Base-by-base conservation (phyloP, 495 filamentous ascomycete genomes). In the Lepidopterella palustris region DNA sequence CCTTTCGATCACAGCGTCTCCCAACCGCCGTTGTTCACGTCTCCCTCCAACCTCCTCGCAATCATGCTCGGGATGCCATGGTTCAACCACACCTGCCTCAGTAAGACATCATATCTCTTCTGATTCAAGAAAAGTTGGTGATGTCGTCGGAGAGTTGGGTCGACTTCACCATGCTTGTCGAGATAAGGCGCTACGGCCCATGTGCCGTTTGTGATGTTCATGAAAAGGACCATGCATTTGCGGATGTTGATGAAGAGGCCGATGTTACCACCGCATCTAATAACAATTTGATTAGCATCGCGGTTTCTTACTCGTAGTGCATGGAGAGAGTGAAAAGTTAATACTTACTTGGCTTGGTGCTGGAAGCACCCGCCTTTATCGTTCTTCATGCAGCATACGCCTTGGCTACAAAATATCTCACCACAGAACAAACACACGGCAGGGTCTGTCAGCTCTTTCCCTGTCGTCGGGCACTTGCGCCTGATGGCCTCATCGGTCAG, bases 11-110 rank as follows among this genome's bases (percentile, higher is more conserved):
- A 76, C 45, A 74, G 35, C 47, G 92, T 96, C 75, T 98, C 93
- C 93, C 93, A 98, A 2, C 93, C 93, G 5, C 93, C 93, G 62
- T 87, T 95, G 69, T 97, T 97, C 45, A 96, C 88, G 68, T 98
- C 93, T 10, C 86, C 86, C 76, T 98, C 93, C 60, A 97, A 74
- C 71, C 90, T 91, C 61, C 93, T 79, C 55, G 86, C 85, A 68
- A 98, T 95, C 31, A 85, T 86, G 48, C 87, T 92, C n/a, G 90
- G 90, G 29, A 97, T 82, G 23, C 84, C 83, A 64, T 96, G 90
- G 23, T 84, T 82, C 58, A 98, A 76, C 93, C 95, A 97, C 24
- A 91, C 82, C 63, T 84, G 88, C 51, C 93, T 79, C 35, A 96
- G 76, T 62, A 97, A 81, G 47, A 84, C 81, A 71, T 98, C 93